Evolutionary conservation across 805 yeast species (phyloP).

Genomic region (Wickerhamiella sergipiensis): DNA sequence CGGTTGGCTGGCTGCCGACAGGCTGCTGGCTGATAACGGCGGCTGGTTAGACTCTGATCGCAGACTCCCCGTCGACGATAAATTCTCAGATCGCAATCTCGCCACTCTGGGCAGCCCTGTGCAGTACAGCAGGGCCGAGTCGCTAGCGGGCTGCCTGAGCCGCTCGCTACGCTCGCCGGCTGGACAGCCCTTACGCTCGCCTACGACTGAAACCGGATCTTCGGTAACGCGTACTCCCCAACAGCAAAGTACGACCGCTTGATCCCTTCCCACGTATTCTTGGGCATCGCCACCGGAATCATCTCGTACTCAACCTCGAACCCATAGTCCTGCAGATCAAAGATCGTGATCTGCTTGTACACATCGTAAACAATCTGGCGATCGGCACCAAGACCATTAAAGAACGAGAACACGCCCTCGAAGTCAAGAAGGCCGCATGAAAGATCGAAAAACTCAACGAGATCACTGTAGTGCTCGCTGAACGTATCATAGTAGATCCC

Average conservation of each 20-base stretch:
- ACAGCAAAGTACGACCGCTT: constrained; percentile 25
- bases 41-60: too few relatives aligned
- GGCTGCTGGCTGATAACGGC: too few relatives aligned
- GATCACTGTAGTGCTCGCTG: constrained; percentile 80
- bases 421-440: constrained; percentile 74
- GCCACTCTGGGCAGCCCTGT: too few relatives aligned
- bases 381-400: constrained; percentile 83
- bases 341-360: constrained; percentile 64
- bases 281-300: constrained; percentile 24
- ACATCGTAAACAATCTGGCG: constrained; percentile 67
- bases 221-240: constrained; percentile 22
- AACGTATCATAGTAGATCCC: constrained; percentile 92
- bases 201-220: constrained; percentile 15
- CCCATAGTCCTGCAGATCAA: constrained; percentile 73
- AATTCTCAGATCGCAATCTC: too few relatives aligned
- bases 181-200: too few relatives aligned
- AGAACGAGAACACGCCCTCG: constrained; percentile 75
- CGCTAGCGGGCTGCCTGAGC: too few relatives aligned
- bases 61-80: too few relatives aligned
- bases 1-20: too few relatives aligned
- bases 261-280: constrained; percentile 25
- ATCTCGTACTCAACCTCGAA: constrained; percentile 41
- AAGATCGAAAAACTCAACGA: constrained; percentile 71
- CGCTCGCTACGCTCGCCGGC: too few relatives aligned
- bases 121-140: too few relatives aligned